phyloP scores from a whole-genome alignment of 2,329 filamentous ascomycete genomes.

The Didymella segeticola region DNA sequence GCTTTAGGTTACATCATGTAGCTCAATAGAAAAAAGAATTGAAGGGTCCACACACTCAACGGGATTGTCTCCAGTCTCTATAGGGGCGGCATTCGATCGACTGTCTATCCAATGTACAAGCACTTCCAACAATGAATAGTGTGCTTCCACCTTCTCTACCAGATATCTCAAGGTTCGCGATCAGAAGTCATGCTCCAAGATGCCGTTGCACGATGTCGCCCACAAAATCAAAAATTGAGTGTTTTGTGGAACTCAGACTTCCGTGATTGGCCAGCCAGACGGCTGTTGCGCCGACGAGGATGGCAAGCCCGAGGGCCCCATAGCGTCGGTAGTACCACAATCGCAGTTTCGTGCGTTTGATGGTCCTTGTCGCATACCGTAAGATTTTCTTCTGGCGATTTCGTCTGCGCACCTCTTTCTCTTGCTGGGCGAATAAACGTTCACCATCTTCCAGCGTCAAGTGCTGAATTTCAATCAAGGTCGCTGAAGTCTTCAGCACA shows the following conservation, averaged over 20 bases:
- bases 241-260: slow-evolving; percentile 12
- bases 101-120: no score
- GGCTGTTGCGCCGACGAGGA: slow-evolving; percentile 46
- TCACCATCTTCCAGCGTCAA: slow-evolving; percentile 72
- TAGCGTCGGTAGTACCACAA: slow-evolving; percentile 73
- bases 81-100: no score
- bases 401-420: slow-evolving; percentile 71
- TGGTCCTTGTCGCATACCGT: slow-evolving; percentile 54
- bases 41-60: no score
- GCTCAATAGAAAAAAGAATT: no score
- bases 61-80: no score
- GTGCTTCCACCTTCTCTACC: no score
- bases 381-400: slow-evolving; percentile 56
- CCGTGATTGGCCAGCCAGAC: slow-evolving; percentile 43
- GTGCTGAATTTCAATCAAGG: slow-evolving; percentile 53
- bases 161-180: no score
- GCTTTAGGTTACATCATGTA: no score
- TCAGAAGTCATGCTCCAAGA: slow-evolving; percentile 6
- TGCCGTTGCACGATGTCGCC: slow-evolving; percentile 26
- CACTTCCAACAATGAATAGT: no score
- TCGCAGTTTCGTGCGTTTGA: slow-evolving; percentile 47
- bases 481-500: slow-evolving; percentile 81
- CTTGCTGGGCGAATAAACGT: slow-evolving; percentile 72
- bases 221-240: slow-evolving; percentile 23
- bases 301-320: slow-evolving; percentile 61